phyloP scores from a whole-genome alignment of 768 basidiomycete genomes.

The Tulasnella sp. region DNA sequence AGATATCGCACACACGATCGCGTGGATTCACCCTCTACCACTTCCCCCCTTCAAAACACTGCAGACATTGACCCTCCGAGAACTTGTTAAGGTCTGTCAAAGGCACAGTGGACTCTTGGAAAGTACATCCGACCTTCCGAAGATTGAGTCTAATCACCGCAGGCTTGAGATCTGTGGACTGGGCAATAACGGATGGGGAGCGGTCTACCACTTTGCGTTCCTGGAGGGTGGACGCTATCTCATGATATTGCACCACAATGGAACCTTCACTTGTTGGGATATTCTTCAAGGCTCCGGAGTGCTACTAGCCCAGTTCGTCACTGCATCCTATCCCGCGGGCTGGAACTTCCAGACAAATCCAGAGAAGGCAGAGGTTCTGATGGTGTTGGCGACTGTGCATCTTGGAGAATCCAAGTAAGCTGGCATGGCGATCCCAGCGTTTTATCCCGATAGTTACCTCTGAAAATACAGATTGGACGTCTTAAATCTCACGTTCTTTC shows the following conservation, averaged over 20 bases:
- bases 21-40: slow-evolving; percentile 5
- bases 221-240: slow-evolving; percentile 6
- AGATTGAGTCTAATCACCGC: neutral
- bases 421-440: neutral
- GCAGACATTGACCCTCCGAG: neutral
- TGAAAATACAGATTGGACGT: neutral
- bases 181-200: neutral
- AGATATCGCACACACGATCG: neutral
- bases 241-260: slow-evolving; percentile 3
- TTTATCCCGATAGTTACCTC: neutral
- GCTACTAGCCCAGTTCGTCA: neutral
- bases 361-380: slow-evolving; percentile 6
- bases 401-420: neutral
- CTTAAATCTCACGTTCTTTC: neutral
- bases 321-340: neutral
- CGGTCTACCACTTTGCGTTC: slow-evolving; percentile 10
- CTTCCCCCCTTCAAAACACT: slow-evolving; percentile 2
- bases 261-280: slow-evolving; percentile 11
- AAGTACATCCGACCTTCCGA: neutral
- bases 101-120: neutral
- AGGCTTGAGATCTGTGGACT: neutral
- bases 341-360: slow-evolving; percentile 12
- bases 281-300: neutral
- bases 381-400: neutral
- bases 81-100: neutral